Evolutionary conservation across 129 eudicot genomes (phyloP).

Genomic region (carrot (Daucus carota)): DH1_v3.0 NC_030381.2:47153001-47153500

Average conservation of each 20-base stretch:
- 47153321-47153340: background rate
- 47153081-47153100: constrained; percentile 97
- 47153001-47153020: background rate
- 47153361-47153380: background rate
- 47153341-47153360: background rate
- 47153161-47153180: constrained; percentile 99
- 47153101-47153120: constrained; percentile 99
- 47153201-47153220: background rate
- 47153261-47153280: background rate
- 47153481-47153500: background rate
- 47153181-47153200: constrained; percentile 91
- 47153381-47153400: background rate
- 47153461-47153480: background rate
- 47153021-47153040: background rate
- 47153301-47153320: background rate
- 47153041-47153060: background rate
- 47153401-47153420: background rate
- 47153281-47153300: background rate
- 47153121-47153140: constrained; percentile 89
- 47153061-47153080: constrained; percentile 40
- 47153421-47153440: background rate
- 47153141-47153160: constrained; percentile 98
- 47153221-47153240: background rate
- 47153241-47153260: background rate
- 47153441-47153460: background rate